Evolutionary conservation across 192 early-diverging fungal species (phyloP), one percentile per base, ranked within the genome.

Genomic region (Backusella macrospora): DNA sequence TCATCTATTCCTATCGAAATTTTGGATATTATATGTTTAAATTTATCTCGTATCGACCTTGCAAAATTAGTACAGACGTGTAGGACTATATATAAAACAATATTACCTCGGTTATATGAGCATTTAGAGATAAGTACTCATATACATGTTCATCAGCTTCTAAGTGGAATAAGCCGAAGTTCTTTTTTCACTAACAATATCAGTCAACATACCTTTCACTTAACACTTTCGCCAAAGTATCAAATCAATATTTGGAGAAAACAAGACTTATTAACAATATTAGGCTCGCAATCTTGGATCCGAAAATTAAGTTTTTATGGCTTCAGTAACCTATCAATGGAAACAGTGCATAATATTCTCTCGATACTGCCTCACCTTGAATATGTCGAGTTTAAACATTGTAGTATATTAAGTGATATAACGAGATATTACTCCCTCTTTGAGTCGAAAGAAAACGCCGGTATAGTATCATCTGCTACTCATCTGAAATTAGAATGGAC

Each of bases 351-450:
- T 8, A 5, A 21, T 26, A 44, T 23, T 1, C 18, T 68, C n/a
- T 68, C 42, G 0, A 18, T 34, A 23, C 26, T 68, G 3, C 67
- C 67, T 7, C 13, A 15, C 4, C 8, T 68, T 26, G n/a, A 68
- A 15, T 18, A 45, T 15, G 45, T 68, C 13, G 43, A 68, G 15
- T 68, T 43, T 23, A 21, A 68, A 46, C 47, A 68, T 16, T 68
- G 67, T 29, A 43, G 23, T 15, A 68, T 68, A 12, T 0, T 34
- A 21, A 13, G 47, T 15, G 6, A 44, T 43, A 9, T 8, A 21
- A 6, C 23, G 18, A 21, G 8, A 26, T 6, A 65, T 45, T 14
- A 21, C 2, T 21, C 18, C 15, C 18, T 12, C 10, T 38, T 18
- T 26, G 29, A 21, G 44, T 16, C 40, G 16, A 42, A 44, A 12